These are phyloP conservation scores for Coniosporium uncinatum DNA, from an alignment of 2,329 filamentous ascomycete species.

Conservation along the genomic window DNA sequence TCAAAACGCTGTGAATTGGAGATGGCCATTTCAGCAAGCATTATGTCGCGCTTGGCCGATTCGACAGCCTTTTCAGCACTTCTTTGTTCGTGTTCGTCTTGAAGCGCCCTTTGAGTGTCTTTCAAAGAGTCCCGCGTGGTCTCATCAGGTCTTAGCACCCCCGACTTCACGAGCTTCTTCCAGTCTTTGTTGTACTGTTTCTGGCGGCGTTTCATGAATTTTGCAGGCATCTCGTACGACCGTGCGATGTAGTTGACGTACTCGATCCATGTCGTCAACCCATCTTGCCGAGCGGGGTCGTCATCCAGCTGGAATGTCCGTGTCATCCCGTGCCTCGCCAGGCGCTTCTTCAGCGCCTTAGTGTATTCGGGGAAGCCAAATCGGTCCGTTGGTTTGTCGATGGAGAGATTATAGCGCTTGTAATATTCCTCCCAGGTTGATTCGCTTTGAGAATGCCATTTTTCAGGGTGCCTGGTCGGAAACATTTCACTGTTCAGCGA, in stretches of 20 bases:
- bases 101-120: too few species aligned
- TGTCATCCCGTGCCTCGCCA: constrained; percentile 19
- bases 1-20: too few species aligned
- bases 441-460: not conserved
- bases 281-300: constrained; percentile 19
- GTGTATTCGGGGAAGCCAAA: constrained; percentile 19
- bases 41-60: too few species aligned
- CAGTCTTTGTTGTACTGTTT: constrained; percentile 18
- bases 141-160: constrained; percentile 18
- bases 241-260: constrained; percentile 23
- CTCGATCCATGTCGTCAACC: constrained; percentile 32
- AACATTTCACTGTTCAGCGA: too few species aligned
- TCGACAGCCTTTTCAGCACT: too few species aligned
- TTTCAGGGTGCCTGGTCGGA: too few species aligned
- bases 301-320: constrained; percentile 20
- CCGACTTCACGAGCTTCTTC: constrained; percentile 23
- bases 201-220: constrained; percentile 11
- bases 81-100: too few species aligned
- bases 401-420: too few species aligned
- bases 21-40: too few species aligned
- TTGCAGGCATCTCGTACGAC: constrained; percentile 15
- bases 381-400: too few species aligned
- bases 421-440: too few species aligned
- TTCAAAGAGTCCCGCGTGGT: too few species aligned
- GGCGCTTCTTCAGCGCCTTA: constrained; percentile 16